Percentiles rank a stretch among this genome's conserved stretches.
Evolutionary conservation across 495 filamentous ascomycete genomes (phyloP).

Genomic region (Cenococcum geophilum): DNA sequence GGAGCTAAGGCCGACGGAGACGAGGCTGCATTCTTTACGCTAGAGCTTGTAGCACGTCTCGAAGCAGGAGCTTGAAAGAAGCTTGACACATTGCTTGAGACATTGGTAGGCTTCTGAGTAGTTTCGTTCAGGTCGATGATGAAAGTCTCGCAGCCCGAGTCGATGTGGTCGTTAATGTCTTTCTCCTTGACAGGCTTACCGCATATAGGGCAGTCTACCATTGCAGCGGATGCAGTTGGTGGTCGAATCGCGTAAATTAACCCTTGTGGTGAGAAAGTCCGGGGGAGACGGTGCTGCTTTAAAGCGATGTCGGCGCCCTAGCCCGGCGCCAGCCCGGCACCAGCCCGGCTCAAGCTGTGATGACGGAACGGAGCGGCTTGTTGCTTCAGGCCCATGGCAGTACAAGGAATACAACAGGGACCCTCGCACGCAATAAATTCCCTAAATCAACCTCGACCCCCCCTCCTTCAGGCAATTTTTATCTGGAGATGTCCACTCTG

Average conservation of each 20-base stretch:
- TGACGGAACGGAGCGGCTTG: too few relatives aligned
- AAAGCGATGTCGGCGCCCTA: not conserved
- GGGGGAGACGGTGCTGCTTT: slow-evolving; percentile 11
- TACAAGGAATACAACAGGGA: too few relatives aligned
- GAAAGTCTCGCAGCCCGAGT: slow-evolving; percentile 61
- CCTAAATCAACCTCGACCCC: not conserved
- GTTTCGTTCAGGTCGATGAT: slow-evolving; percentile 40
- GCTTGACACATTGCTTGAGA: slow-evolving; percentile 42
- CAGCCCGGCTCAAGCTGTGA: too few relatives aligned
- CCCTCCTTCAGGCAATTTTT: not conserved
- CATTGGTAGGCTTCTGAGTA: slow-evolving; percentile 36
- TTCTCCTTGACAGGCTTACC: slow-evolving; percentile 62
- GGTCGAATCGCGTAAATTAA: slow-evolving; percentile 25
- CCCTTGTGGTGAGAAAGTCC: slow-evolving; percentile 1
- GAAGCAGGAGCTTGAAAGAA: slow-evolving; percentile 74
- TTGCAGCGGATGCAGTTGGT: slow-evolving; percentile 30
- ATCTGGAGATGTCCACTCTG: not conserved
- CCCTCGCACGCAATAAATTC: not conserved
- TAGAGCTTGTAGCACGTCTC: slow-evolving; percentile 38
- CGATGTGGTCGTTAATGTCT: slow-evolving; percentile 88
- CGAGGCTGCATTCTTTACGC: slow-evolving; percentile 20
- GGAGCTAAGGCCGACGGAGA: slow-evolving; percentile 9
- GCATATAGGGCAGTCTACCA: slow-evolving; percentile 88
- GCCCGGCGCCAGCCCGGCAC: too few relatives aligned
- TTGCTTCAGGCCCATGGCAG: too few relatives aligned